Conservation (phyloP, 2,329 filamentous ascomycete genomes). For the Aspergillus brunneoviolaceus region DNA sequence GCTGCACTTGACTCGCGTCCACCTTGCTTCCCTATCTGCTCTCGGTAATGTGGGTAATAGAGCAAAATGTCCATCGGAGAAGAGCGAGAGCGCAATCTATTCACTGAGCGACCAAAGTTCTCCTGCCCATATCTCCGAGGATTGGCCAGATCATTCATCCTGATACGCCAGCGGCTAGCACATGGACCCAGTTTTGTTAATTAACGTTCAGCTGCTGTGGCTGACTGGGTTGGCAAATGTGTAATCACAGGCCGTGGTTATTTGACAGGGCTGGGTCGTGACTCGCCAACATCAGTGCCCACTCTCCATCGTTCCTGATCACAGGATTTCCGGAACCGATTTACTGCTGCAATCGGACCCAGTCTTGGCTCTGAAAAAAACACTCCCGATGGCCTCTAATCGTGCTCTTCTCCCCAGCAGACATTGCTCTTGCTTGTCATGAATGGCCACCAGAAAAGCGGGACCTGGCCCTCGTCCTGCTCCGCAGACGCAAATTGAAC, state of each 20-base stretch:
- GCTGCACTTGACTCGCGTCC: neutral
- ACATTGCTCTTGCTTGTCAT: neutral
- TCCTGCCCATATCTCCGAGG: neutral
- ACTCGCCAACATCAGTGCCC: neutral
- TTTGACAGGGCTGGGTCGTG: conserved; percentile 2
- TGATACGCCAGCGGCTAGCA: neutral
- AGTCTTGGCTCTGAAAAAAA: neutral
- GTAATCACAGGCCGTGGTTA: neutral
- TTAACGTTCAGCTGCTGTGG: neutral
- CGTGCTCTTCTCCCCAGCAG: neutral
- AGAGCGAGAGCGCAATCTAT: neutral
- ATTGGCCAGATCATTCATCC: neutral
- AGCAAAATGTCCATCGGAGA: neutral
- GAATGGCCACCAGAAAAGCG: neutral
- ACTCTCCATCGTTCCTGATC: conserved; percentile 8
- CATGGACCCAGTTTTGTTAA: neutral
- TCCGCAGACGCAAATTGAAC: neutral
- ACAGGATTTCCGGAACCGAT: neutral
- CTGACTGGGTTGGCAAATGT: neutral
- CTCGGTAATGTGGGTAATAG: neutral
- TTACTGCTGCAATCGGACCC: conserved; percentile 2
- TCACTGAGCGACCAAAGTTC: neutral
- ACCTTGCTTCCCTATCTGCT: neutral
- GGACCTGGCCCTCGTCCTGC: neutral
- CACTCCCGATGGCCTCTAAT: neutral